phyloP scores from a whole-genome alignment of 208 protist species.

The Wallacemonas sp. region DNA sequence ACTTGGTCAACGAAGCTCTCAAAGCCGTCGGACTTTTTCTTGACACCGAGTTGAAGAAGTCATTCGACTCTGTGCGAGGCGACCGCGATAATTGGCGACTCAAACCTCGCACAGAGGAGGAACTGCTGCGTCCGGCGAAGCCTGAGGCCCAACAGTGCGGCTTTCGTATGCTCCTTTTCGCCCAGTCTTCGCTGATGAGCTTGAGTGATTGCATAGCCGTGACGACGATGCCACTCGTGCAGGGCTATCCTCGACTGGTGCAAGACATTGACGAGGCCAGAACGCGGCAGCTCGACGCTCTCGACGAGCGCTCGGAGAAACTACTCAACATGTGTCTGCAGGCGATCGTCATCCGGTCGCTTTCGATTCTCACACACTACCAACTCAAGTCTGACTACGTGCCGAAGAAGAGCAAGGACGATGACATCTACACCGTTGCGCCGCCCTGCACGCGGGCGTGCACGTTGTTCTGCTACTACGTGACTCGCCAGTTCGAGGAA shows the following conservation, averaged over 20 bases:
- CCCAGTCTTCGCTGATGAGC: constrained; percentile 76
- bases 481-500: constrained; percentile 80
- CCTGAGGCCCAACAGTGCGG: constrained; percentile 83
- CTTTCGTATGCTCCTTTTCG: constrained; percentile 85
- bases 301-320: constrained; percentile 72
- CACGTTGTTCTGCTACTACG: constrained; percentile 87
- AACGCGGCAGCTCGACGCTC: constrained; percentile 34
- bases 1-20: constrained; percentile 47
- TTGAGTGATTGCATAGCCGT: constrained; percentile 50
- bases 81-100: constrained; percentile 79
- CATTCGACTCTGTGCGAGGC: constrained; percentile 51
- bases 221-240: constrained; percentile 57
- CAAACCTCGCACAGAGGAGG: constrained; percentile 63
- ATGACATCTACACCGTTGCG: constrained; percentile 45
- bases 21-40: constrained; percentile 57
- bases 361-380: constrained; percentile 81
- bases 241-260: constrained; percentile 44
- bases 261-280: constrained; percentile 62
- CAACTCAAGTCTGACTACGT: constrained; percentile 75
- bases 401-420: constrained; percentile 49
- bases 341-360: constrained; percentile 71
- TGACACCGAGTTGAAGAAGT: constrained; percentile 72
- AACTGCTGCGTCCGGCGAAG: constrained; percentile 53
- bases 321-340: constrained; percentile 76
- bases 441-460: constrained; percentile 86